Base-by-base conservation (phyloP, 306 rosid species). In the Astragalus glycyphyllos region DNA sequence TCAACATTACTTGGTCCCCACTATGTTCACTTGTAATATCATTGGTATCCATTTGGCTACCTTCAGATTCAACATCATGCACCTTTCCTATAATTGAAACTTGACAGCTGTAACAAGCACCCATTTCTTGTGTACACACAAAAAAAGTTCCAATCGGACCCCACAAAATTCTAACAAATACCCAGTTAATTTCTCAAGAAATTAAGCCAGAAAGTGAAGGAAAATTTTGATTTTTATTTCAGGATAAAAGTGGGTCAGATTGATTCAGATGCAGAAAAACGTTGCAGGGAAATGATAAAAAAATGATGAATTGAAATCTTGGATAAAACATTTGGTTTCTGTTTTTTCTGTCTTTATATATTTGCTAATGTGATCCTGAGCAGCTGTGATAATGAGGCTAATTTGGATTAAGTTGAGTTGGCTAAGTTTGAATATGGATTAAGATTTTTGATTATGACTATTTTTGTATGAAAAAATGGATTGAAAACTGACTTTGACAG, bases 61-160 rank as follows among this genome's bases (percentile, higher is more conserved):
- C 35, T 9, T 48, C 71, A 55, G 2, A 54, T 50, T 72, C 73
- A 4, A 51, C 60, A 20, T 75, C 83, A 53, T 58, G 62, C 9
- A 59, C 34, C 12, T 65, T 84, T 2, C 69, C 37, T 35, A 60
- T 14, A 50, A 26, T 37, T 1, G 73, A 42, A 16, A 44, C 56
- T 8, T 77, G 74, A 69, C 57, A 56, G 29, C 81, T 83, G 48
- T 80, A 86, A 57, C 91, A 83, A 8, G 55, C 68, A 72, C 93
- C 96, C 98, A 92, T 87, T 29, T 63, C 54, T 51, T 4, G 6
- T 4, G 38, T 20, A 15, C 51, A 44, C 11, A 53, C 45, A 56
- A 61, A 5, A 47, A 70, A 6, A n/a, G 9, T 16, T 72, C 59
- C 32, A 3, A 26, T 20, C 1, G 23, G 32, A 6, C 50, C 41